Percentiles rank a stretch among this genome's conserved stretches.
Evolutionary conservation across 169 alveolate genomes (phyloP).

Genomic region (Eimeria sp.): DNA sequence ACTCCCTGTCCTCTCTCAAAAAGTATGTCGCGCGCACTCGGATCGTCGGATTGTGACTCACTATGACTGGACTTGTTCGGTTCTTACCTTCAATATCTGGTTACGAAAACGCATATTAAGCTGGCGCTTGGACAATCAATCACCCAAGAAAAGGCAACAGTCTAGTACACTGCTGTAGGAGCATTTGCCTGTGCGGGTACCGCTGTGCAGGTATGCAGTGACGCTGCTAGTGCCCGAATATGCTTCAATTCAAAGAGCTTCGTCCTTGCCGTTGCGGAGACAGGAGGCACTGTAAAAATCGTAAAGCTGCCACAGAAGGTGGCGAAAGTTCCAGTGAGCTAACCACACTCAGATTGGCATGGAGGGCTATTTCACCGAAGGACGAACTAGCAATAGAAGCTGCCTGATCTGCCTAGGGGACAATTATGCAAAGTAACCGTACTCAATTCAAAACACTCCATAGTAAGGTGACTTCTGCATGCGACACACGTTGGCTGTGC

Average conservation of each 20-base stretch:
- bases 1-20: constrained; percentile 64
- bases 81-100: neutral
- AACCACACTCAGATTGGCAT: neutral
- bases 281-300: constrained; percentile 71
- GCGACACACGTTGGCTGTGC: neutral
- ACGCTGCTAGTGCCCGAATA: constrained; percentile 67
- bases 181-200: neutral
- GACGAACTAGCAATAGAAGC: neutral
- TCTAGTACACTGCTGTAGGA: neutral
- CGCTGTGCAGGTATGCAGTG: constrained; percentile 65
- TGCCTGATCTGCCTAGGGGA: neutral
- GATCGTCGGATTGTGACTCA: neutral
- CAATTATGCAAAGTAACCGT: neutral
- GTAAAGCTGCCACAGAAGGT: constrained; percentile 61
- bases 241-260: constrained; percentile 63
- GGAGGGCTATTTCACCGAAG: neutral
- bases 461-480: neutral
- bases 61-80: neutral
- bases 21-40: neutral
- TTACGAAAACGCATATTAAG: neutral
- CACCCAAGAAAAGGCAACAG: neutral
- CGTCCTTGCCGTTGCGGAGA: constrained; percentile 64
- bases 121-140: neutral
- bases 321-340: constrained; percentile 50
- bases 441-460: neutral